These are phyloP conservation scores for Globisporangium cystogenes DNA, from an alignment of 352 stramenopile species.

Conservation along the genomic window DNA sequence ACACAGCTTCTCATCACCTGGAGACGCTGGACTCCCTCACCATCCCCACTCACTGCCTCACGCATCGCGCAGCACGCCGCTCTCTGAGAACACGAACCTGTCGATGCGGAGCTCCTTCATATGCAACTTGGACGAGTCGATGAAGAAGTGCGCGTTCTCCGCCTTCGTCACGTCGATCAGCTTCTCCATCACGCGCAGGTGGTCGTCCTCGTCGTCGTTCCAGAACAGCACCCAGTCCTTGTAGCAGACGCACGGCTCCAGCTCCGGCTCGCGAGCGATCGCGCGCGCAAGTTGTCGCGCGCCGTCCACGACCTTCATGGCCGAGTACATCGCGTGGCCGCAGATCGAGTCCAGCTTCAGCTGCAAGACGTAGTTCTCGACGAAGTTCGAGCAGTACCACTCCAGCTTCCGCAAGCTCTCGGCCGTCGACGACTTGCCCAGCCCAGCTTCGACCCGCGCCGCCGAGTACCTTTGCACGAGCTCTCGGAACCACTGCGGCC, in stretches of 20 bases:
- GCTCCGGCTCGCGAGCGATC: neutral
- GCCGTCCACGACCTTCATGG: neutral
- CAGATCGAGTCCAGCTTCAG: neutral
- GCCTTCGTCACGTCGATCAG: neutral
- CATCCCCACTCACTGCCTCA: neutral
- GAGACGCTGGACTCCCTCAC: neutral
- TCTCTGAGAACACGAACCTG: neutral
- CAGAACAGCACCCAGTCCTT: neutral
- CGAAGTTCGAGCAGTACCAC: neutral
- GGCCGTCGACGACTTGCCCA: neutral
- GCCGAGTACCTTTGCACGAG: neutral
- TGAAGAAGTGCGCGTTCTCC: neutral
- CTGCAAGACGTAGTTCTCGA: neutral
- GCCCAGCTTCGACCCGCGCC: neutral
- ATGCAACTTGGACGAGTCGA: neutral
- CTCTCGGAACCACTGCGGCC: neutral
- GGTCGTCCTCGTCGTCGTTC: neutral
- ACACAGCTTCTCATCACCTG: neutral
- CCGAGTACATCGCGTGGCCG: neutral
- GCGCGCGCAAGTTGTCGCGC: neutral
- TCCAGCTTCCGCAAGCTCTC: neutral
- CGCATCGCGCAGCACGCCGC: neutral
- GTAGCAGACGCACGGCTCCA: neutral
- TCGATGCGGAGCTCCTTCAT: neutral
- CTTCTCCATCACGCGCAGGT: neutral